Base-by-base conservation (phyloP, 371 early-diverging fungal genomes). In the Apophysomyces variabilis region DNA sequence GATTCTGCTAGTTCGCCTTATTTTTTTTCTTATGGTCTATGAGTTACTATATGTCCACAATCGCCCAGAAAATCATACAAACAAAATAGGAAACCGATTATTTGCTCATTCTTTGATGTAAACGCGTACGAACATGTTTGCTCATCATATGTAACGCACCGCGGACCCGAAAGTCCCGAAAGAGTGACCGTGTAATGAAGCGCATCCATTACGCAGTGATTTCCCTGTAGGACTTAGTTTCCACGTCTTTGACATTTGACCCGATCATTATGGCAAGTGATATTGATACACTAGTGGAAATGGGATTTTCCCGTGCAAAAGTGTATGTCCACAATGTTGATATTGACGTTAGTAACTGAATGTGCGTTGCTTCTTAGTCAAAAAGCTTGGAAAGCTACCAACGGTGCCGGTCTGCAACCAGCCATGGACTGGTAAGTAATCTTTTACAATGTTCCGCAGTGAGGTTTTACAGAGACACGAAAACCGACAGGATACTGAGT, bases 341-440 rank as follows among this genome's bases (percentile, higher is more conserved):
- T 5, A 21, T 38, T 44, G 5, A 13, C 4, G 7, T 43, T 16
- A 36, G 4, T 16, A 46, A 38, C n/a, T 14, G 16, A 39, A 41
- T 38, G 57, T 18, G 7, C 4, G 35, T 21, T 58, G 14, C 1
- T 43, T 43, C 43, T 14, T 38, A 38, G 62, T 59, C 41, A 46
- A 16, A 36, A 62, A 13, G 46, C 46, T n/a, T 45, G 46, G 46
- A 45, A 45, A 13, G 46, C 46, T n/a, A 45, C 46, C 7, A 90
- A 89, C 57, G 85, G 87, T 73, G 85, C 90, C 39, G 95, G 97
- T 7, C 80, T 95, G 39, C 94, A 95, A 69, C 88, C 92, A 38
- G 95, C 95, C 5, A 87, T 96, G 86, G 95, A 95, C 77, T 95
- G 95, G 93, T 90, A 78, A 63, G 74, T 57, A n/a, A 26, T 35